Evolutionary conservation across 2,329 filamentous ascomycete species (phyloP).

Genomic region (Exserohilum turcica): DNA sequence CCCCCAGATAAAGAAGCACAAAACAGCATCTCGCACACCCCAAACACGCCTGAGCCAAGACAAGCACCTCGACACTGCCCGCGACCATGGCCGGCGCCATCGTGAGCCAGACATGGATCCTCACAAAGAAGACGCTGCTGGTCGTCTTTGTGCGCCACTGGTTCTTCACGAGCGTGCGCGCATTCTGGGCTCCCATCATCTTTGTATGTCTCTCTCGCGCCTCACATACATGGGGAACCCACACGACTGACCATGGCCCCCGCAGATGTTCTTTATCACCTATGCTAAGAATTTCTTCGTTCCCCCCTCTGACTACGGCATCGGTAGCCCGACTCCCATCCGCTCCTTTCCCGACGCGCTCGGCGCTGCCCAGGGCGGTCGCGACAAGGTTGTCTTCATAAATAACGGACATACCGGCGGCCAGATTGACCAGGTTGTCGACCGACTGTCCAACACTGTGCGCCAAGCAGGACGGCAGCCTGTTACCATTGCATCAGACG

Average conservation of each 20-base stretch:
- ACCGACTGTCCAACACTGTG: constrained; percentile 64
- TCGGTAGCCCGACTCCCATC: constrained; percentile 66
- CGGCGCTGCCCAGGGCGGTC: constrained; percentile 59
- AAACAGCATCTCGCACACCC: background rate
- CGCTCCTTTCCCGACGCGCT: constrained; percentile 70
- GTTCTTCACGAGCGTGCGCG: constrained; percentile 60
- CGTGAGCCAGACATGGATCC: constrained; percentile 59
- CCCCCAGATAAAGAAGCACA: background rate
- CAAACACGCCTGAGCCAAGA: background rate
- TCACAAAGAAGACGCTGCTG: constrained; percentile 63
- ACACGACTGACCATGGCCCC: constrained; percentile 13
- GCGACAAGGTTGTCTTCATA: constrained; percentile 76
- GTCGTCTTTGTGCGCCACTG: constrained; percentile 60
- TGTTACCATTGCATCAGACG: constrained; percentile 59
- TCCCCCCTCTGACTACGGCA: constrained; percentile 74
- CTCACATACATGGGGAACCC: background rate
- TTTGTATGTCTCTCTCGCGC: constrained; percentile 45
- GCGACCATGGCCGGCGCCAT: constrained; percentile 43
- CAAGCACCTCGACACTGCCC: background rate
- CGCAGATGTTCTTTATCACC: constrained; percentile 55
- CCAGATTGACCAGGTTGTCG: constrained; percentile 73
- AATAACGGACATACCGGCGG: constrained; percentile 72
- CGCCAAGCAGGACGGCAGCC: constrained; percentile 61
- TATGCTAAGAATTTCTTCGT: constrained; percentile 85
- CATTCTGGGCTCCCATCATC: constrained; percentile 62